Conservation (phyloP, 2,329 filamentous ascomycete genomes). For the Biscogniauxia mediterranea region DNA sequence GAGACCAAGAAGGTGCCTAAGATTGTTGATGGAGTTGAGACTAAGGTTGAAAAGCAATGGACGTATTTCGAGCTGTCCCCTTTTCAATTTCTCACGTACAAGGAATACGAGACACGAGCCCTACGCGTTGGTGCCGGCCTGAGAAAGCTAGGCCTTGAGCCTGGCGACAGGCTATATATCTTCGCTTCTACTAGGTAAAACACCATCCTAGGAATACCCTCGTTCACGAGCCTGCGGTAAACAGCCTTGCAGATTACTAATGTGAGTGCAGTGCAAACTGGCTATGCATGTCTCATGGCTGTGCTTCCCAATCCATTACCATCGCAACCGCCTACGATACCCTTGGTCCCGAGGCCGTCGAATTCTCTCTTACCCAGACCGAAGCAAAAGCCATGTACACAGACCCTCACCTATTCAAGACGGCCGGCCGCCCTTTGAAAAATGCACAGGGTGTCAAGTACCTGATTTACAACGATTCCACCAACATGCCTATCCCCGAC, state of each 20-base stretch:
- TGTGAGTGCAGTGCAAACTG: slow-evolving; percentile 64
- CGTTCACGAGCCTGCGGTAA: not conserved
- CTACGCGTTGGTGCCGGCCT: slow-evolving; percentile 71
- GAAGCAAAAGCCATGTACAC: slow-evolving; percentile 80
- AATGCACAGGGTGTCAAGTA: slow-evolving; percentile 55
- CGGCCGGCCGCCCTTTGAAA: slow-evolving; percentile 55
- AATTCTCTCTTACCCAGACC: slow-evolving; percentile 83
- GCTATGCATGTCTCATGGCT: slow-evolving; percentile 75
- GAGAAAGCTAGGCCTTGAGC: slow-evolving; percentile 68
- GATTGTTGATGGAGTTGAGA: slow-evolving; percentile 75
- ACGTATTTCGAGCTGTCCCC: slow-evolving; percentile 80
- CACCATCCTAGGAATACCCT: not conserved
- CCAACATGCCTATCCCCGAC: slow-evolving; percentile 49
- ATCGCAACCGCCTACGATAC: slow-evolving; percentile 97
- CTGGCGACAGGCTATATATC: slow-evolving; percentile 70
- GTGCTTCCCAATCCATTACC: slow-evolving; percentile 81
- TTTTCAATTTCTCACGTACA: slow-evolving; percentile 75
- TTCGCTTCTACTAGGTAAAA: slow-evolving; percentile 78
- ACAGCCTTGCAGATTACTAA: slow-evolving; percentile 12
- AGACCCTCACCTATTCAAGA: slow-evolving; percentile 73
- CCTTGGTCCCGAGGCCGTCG: slow-evolving; percentile 77
- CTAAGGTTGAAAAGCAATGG: slow-evolving; percentile 87
- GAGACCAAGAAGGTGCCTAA: slow-evolving; percentile 91
- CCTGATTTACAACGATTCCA: slow-evolving; percentile 61
- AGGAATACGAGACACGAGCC: slow-evolving; percentile 71